phyloP scores from a whole-genome alignment of 2,329 filamentous ascomycete genomes.

The Bipolaris gigantea region DNA sequence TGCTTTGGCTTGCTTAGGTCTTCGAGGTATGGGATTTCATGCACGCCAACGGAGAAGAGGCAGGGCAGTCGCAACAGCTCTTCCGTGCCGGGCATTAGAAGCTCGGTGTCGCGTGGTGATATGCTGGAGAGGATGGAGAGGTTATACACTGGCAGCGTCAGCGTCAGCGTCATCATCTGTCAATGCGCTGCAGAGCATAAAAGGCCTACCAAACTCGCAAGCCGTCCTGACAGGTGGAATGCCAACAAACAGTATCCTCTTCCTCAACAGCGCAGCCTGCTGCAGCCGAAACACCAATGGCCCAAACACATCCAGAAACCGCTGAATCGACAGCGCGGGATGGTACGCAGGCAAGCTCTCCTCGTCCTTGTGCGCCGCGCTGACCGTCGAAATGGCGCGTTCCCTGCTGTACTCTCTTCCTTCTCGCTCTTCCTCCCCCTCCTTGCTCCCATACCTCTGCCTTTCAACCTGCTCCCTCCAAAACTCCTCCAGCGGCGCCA shows the following conservation, averaged over 20 bases:
- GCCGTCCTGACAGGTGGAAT: constrained; percentile 81
- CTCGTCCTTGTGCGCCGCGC: constrained; percentile 60
- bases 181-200: background rate
- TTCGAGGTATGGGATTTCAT: constrained; percentile 82
- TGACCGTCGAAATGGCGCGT: constrained; percentile 55
- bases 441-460: background rate
- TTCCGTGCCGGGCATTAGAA: constrained; percentile 65
- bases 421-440: background rate
- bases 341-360: constrained; percentile 76
- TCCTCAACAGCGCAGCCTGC: constrained; percentile 80
- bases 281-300: constrained; percentile 91
- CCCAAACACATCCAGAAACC: constrained; percentile 80
- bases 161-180: constrained; percentile 3
- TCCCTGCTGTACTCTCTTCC: constrained; percentile 31
- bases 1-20: constrained; percentile 53
- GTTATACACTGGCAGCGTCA: constrained; percentile 82
- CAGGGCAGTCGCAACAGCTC: constrained; percentile 69
- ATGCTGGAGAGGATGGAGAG: constrained; percentile 92
- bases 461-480: constrained; percentile 64
- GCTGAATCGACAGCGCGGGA: constrained; percentile 79
- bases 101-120: constrained; percentile 70
- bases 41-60: constrained; percentile 90
- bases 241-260: constrained; percentile 83
- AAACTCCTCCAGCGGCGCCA: constrained; percentile 71
- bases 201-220: constrained; percentile 81